A percentile compares a stretch with the other conserved stretches of the same genome.
These are phyloP conservation scores for Rhizopus arrhizus DNA, from an alignment of 371 early-diverging fungal species.

Conservation along the genomic window DNA sequence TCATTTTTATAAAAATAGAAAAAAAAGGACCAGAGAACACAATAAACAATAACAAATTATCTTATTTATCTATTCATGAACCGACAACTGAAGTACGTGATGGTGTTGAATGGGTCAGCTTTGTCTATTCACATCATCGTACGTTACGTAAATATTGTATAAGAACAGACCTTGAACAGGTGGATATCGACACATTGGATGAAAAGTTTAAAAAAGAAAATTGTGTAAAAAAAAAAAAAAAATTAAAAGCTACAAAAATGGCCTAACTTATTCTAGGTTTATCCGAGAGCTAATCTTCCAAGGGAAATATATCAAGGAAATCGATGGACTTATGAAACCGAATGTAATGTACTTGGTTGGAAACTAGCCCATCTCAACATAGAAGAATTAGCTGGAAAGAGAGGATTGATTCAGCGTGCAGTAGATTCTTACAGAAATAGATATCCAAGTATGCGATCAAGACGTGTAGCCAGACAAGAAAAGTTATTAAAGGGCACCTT, in stretches of 20 bases:
- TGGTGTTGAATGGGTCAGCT: conserved; percentile 67
- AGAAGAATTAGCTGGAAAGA: conserved; percentile 75
- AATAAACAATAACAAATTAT: conserved; percentile 5
- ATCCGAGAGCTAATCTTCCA: conserved; percentile 69
- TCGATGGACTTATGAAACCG: conserved; percentile 50
- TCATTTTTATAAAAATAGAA: background rate
- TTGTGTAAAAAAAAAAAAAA: conserved; percentile 30
- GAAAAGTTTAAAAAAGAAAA: conserved; percentile 39
- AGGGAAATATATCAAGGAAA: conserved; percentile 79
- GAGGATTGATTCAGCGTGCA: conserved; percentile 91
- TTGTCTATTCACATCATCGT: conserved; percentile 64
- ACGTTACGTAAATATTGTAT: conserved; percentile 65
- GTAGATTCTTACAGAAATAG: conserved; percentile 91
- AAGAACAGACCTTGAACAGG: conserved; percentile 75
- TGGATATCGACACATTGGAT: conserved; percentile 36
- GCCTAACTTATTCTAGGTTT: conserved; percentile 28
- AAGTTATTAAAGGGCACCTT: conserved; percentile 57
- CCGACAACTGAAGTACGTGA: conserved; percentile 39
- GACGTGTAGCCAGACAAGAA: conserved; percentile 80
- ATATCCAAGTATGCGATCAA: conserved; percentile 75
- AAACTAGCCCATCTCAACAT: conserved; percentile 70
- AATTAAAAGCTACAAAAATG: background rate
- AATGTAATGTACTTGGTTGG: conserved; percentile 39
- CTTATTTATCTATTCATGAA: conserved; percentile 29
- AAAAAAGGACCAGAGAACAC: conserved; percentile 1